Base-by-base conservation (phyloP, 805 yeast genomes). In the Kuraishia hungarica region DNA sequence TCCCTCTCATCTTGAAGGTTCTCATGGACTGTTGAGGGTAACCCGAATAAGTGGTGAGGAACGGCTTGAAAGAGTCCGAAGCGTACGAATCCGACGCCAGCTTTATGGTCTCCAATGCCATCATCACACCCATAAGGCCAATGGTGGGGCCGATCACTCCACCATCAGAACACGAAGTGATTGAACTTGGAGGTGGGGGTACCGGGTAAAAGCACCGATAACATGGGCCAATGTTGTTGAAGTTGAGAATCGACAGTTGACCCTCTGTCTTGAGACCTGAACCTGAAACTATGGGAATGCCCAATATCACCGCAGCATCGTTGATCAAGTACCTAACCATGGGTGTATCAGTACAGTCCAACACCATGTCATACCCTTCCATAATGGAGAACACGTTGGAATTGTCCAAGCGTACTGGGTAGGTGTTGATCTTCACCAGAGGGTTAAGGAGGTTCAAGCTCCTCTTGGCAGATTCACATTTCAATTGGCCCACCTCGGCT, bases 61-160 rank as follows among this genome's bases (percentile, higher is more conserved):
- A 86, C 0, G 97, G 96, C 54, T 74, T 68, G 67, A 88, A 89
- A 51, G 71, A 76, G 0, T 76, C 78, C 1, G 47, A 39, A 0
- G 73, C 69, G 61, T 89, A 87, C 43, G 70, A 72, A 0, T 78
- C 84, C 2, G 86, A 74, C 1, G 89, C 63, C 7, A 93, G 74
- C 65, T 93, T 92, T 24, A 96, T 77, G 0, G 96, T 77, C 63
- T 94, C 99, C 21, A 87, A 70, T 0, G 97, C 96, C 87, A 94
- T 93, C 76, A 88, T 77, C 0, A 83, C 75, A 10, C 99, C 99
- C 65, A 93, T 82, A 0, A 90, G 62, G 0, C 99, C 99, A 55
- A 94, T 96, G n/a, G 92, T 94, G 0, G 98, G 96, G 0, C 99
- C 99, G 24, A 94, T 68, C 0, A 93, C 96, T 4, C 97, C 97